Evolutionary conservation across 192 early-diverging fungal species (phyloP).

Genomic region (Podila epigama): DNA sequence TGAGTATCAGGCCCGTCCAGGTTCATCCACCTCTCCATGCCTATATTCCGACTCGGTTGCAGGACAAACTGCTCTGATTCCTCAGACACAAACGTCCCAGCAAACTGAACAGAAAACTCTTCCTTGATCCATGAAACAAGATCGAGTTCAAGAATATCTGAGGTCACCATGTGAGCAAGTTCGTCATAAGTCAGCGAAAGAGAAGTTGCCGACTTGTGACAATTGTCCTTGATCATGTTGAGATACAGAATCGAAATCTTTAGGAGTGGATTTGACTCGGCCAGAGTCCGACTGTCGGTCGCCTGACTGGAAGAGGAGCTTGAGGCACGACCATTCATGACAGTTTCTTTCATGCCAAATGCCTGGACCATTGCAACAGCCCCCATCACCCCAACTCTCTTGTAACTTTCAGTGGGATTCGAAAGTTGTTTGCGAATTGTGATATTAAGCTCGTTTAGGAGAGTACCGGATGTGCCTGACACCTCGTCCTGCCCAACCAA

Average conservation of each 20-base stretch:
- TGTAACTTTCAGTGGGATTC: conserved; percentile 66
- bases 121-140: conserved; percentile 75
- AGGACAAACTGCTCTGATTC: conserved; percentile 28
- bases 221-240: conserved; percentile 58
- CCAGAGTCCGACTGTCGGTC: conserved; percentile 13
- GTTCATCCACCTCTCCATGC: conserved; percentile 53
- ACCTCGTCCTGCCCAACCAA: conserved; percentile 23
- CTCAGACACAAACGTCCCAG: conserved; percentile 63
- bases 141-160: conserved; percentile 56
- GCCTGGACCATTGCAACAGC: conserved; percentile 69
- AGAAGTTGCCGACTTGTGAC: conserved; percentile 57
- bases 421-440: conserved; percentile 81
- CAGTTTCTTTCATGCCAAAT: conserved; percentile 54
- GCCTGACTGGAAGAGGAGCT: conserved; percentile 50
- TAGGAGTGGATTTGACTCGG: conserved; percentile 47
- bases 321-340: conserved; percentile 9
- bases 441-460: conserved; percentile 78
- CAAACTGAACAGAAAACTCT: conserved; percentile 66
- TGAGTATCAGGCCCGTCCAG: conserved; percentile 53
- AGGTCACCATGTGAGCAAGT: conserved; percentile 68
- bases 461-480: conserved; percentile 42
- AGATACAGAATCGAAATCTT: conserved; percentile 64
- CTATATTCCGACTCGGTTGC: conserved; percentile 22
- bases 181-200: conserved; percentile 77
- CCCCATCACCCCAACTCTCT: conserved; percentile 77